A percentile compares a stretch with the other conserved stretches of the same genome.
Evolutionary conservation across 2,329 filamentous ascomycete genomes (phyloP).

Genomic region (Sporothrix dimorphospora): DNA sequence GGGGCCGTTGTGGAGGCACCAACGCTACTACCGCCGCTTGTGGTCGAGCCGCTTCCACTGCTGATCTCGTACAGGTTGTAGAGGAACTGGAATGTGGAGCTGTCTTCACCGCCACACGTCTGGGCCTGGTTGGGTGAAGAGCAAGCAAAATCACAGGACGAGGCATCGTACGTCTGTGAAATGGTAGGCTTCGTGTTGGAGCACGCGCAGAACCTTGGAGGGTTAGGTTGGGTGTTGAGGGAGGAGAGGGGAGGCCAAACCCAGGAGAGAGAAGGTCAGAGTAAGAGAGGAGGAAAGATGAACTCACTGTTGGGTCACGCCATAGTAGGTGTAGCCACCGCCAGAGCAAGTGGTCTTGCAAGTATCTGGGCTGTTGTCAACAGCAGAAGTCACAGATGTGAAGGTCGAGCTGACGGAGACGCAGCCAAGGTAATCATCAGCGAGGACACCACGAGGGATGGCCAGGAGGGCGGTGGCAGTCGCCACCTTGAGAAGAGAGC

Average conservation of each 20-base stretch:
- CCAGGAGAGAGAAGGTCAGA: background rate
- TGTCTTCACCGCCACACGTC: conserved; percentile 32
- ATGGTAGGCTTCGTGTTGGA: conserved; percentile 28
- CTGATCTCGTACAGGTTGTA: conserved; percentile 32
- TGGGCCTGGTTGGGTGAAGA: conserved; percentile 27
- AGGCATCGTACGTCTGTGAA: conserved; percentile 31
- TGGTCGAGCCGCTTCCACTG: background rate
- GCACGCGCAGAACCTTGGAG: conserved; percentile 32
- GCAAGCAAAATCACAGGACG: conserved; percentile 31
- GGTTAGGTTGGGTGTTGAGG: conserved; percentile 16
- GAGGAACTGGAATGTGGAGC: conserved; percentile 30
- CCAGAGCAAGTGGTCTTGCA: conserved; percentile 28
- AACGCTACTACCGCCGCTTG: background rate
- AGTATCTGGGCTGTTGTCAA: conserved; percentile 30
- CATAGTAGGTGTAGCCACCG: conserved; percentile 33
- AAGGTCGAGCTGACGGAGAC: conserved; percentile 34
- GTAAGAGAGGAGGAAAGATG: background rate
- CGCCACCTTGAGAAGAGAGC: conserved; percentile 25
- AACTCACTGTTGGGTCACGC: conserved; percentile 30
- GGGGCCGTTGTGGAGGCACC: background rate
- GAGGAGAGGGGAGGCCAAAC: background rate
- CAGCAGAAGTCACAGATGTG: conserved; percentile 17
- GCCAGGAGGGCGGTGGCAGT: conserved; percentile 25
- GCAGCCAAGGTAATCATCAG: conserved; percentile 32
- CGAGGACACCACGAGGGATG: conserved; percentile 21